Percentiles rank a stretch among this genome's conserved stretches.
phyloP scores from a whole-genome alignment of 345 rosid genomes.

The Balakata baccata region DNA sequence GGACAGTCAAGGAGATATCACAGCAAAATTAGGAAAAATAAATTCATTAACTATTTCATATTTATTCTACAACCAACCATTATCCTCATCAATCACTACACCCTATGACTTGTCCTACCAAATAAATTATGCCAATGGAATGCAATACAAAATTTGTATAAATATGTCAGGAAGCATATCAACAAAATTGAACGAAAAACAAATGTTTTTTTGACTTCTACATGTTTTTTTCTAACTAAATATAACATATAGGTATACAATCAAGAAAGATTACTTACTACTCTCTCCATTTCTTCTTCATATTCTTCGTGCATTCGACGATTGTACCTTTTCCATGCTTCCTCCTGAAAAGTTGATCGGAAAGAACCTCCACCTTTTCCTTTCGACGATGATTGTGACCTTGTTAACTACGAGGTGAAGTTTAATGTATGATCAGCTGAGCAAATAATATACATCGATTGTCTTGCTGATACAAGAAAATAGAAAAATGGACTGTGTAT shows the following conservation, averaged over 20 bases:
- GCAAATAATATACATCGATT: too few species aligned
- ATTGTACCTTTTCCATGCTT: constrained; percentile 81
- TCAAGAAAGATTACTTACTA: constrained; percentile 49
- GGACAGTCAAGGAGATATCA: neutral
- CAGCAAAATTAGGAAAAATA: neutral
- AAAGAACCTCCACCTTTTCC: constrained; percentile 55
- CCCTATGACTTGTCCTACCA: neutral
- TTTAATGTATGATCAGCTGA: constrained; percentile 28
- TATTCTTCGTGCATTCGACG: constrained; percentile 91
- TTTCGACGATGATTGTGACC: constrained; percentile 57
- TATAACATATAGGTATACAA: neutral
- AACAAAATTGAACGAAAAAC: neutral
- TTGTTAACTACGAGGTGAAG: constrained; percentile 45
- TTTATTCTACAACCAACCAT: neutral
- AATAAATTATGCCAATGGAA: neutral
- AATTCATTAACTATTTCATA: neutral
- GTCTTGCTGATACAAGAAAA: neutral
- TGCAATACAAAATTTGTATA: neutral
- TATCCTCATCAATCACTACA: neutral
- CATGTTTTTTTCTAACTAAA: neutral
- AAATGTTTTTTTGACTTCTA: neutral
- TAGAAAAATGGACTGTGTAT: neutral
- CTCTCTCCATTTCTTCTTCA: constrained; percentile 97
- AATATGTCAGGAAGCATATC: neutral
- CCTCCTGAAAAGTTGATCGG: constrained; percentile 73